These are phyloP conservation scores for Letharia columbiana DNA, from an alignment of 495 filamentous ascomycete species.

Conservation along the genomic window DNA sequence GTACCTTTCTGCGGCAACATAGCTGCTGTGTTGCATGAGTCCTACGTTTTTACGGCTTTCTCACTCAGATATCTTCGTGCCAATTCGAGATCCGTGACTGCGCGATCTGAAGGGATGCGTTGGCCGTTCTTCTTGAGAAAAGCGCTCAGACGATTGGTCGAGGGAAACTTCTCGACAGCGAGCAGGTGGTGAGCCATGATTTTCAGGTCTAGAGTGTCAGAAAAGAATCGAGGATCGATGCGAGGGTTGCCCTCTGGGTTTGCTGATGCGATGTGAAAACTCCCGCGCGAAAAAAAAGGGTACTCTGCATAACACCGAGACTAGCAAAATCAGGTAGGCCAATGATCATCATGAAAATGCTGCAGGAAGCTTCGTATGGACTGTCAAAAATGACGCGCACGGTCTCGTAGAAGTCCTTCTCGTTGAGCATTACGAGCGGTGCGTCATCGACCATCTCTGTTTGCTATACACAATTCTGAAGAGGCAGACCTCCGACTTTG, in stretches of 20 bases:
- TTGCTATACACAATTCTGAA: background rate
- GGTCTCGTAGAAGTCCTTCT: background rate
- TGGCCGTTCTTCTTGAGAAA: background rate
- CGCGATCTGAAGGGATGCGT: background rate
- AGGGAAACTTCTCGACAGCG: background rate
- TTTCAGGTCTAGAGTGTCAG: background rate
- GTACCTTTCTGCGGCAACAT: slow-evolving; percentile 45
- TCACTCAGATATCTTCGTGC: background rate
- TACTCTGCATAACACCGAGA: background rate
- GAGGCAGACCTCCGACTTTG: background rate
- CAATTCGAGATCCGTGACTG: background rate
- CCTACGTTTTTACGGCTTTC: slow-evolving; percentile 24
- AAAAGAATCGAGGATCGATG: background rate
- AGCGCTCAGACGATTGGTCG: background rate
- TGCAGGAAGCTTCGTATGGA: background rate
- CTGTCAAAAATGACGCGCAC: background rate
- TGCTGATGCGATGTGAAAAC: background rate
- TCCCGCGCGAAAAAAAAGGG: background rate
- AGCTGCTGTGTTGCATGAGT: slow-evolving; percentile 35
- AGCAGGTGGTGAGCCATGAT: background rate
- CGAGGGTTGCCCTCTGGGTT: background rate
- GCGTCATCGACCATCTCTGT: background rate
- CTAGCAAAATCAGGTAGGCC: background rate
- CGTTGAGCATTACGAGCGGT: background rate
- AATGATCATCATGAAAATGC: background rate